Evolutionary conservation across 495 filamentous ascomycete genomes (phyloP), one percentile per base, ranked within the genome.

Genomic region (Haplographium delicatum): DNA sequence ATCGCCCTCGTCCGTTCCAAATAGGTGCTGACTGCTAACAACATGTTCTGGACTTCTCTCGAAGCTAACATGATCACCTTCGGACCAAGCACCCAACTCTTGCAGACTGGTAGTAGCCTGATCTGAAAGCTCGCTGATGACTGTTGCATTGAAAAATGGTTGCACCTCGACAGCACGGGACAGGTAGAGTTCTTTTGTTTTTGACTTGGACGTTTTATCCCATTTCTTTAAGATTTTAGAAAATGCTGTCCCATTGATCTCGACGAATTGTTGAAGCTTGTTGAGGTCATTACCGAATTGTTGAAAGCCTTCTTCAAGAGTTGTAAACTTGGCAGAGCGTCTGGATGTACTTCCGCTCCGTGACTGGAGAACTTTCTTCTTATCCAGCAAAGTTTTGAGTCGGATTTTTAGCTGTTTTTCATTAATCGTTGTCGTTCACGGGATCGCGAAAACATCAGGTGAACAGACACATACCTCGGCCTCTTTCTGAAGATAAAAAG

Each of bases 141-240:
- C 87, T 52, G 95, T 84, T 30, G 90, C 80, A 67, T 97, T 97
- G 75, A 98, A 98, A 65, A 91, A 96, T 2, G 93, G 94, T 62
- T 96, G 93, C 40, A 96, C 90, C 68, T 98, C 93, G 43, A 97
- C 91, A 9, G 94, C 93, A 15, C 93, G 81, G 9, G 93, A 91
- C 26, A 98, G 83, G 62, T 96, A 97, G 19, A 97, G 74, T 69
- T 97, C 94, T 64, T 98, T 98, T 55, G 91, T 96, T 61, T 90
- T 89, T 46, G 93, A 97, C 79, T 98, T 98, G 49, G 91, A 95
- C 15, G 94, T 95, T 77, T 98, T 98, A 68, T 98, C 93, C 93
- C 93, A 98, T 81, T 98, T 98, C 72, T 98, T 98, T 44, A 98
- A 74, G 37, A 98, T 98, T 66, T 98, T 98, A 18, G 93, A 96